A percentile compares a stretch with the other conserved stretches of the same genome.
These are phyloP conservation scores for Vanrija humicola DNA, from an alignment of 1,284 basidiomycete species.

Conservation along the genomic window DNA sequence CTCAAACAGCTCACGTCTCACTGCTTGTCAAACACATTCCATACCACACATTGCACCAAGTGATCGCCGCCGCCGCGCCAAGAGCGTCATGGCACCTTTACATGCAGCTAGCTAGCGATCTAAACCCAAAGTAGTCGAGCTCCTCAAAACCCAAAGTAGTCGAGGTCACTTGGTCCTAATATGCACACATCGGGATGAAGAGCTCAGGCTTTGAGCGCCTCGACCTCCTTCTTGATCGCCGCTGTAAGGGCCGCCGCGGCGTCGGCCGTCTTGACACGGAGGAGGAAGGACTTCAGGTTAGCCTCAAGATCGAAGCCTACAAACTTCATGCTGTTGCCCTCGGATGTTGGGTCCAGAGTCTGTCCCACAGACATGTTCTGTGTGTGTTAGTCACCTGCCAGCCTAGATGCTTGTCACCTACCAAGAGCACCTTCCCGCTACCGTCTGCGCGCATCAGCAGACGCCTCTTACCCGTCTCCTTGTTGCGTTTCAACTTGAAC, in stretches of 20 bases:
- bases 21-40: no score
- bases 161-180: background rate
- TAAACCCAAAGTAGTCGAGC: background rate
- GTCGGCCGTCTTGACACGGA: conserved; percentile 62
- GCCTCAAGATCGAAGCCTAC: conserved; percentile 46
- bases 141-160: background rate
- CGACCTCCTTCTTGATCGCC: conserved; percentile 63
- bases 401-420: conserved; percentile 17
- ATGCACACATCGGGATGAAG: background rate
- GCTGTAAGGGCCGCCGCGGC: conserved; percentile 59
- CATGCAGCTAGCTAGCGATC: background rate
- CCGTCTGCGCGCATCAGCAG: conserved; percentile 45
- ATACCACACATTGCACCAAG: background rate
- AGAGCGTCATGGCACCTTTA: background rate
- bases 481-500: conserved; percentile 40
- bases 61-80: background rate
- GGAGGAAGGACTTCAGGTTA: conserved; percentile 58
- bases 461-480: conserved; percentile 33
- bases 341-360: conserved; percentile 25
- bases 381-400: conserved; percentile 30
- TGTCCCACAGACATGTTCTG: conserved; percentile 39
- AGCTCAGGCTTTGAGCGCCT: conserved; percentile 3
- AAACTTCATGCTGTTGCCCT: conserved; percentile 31
- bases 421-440: conserved; percentile 38
- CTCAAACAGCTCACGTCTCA: no score